These are phyloP conservation scores for Discostella stelligeroides DNA, from an alignment of 108 stramenopile species.

Conservation along the genomic window DNA sequence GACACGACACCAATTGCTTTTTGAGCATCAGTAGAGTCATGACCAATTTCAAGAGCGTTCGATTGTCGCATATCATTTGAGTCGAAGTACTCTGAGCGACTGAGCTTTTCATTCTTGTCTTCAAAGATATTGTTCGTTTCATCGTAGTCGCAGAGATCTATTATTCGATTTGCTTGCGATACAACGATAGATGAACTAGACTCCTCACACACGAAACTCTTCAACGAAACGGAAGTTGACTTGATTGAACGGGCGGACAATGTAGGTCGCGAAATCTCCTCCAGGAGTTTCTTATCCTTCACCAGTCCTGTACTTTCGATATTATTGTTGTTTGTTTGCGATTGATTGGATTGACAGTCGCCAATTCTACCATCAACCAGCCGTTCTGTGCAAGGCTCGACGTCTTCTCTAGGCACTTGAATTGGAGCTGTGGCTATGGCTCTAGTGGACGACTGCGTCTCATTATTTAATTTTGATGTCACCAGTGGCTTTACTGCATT, in stretches of 20 bases:
- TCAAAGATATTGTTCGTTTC: background rate
- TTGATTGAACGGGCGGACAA: background rate
- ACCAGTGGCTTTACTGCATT: too few relatives aligned
- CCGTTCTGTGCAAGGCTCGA: too few relatives aligned
- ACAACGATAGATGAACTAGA: background rate
- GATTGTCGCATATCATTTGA: background rate
- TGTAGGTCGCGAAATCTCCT: background rate
- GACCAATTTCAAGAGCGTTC: slow-evolving; percentile 17
- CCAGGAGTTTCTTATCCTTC: background rate
- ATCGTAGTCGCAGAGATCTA: background rate
- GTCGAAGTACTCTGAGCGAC: background rate
- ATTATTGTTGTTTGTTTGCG: background rate
- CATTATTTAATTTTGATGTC: background rate
- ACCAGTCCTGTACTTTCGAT: background rate
- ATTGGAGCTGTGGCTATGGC: too few relatives aligned
- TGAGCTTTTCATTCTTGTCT: background rate
- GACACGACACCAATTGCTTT: background rate
- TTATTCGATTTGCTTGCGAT: background rate
- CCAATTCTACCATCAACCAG: background rate
- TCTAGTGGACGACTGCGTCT: background rate
- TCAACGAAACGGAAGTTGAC: background rate
- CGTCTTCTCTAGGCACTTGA: too few relatives aligned
- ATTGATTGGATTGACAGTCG: background rate
- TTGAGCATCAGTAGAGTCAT: slow-evolving; percentile 9
- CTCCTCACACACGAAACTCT: background rate